Base-by-base conservation (phyloP, 129 eudicot genomes). In the Saussurea involucrata region DNA sequence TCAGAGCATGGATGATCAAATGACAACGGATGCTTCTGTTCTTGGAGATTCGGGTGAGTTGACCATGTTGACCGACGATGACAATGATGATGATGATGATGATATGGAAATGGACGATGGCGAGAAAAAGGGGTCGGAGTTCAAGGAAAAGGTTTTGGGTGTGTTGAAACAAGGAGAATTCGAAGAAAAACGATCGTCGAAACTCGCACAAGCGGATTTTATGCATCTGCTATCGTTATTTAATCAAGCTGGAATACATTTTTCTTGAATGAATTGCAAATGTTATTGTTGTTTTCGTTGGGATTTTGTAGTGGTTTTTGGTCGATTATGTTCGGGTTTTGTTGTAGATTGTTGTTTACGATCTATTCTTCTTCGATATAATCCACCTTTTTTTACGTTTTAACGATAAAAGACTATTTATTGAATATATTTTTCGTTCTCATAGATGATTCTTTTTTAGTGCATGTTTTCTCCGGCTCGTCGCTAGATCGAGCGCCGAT, bases 161-260 rank as follows among this genome's bases (percentile, higher is more conserved):
- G 89, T 95, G 74, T 64, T 95, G 85, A 85, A 79, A 73, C 67
- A 79, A 37, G 95, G 91, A 7, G 81, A 87, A 10, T 95, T 66
- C 71, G 96, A 86, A 55, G 90, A 83, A 0, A 91, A 87, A 74
- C 86, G 98, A 71, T 87, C 98, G 1, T 89, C 96, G 10, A 95
- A 95, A 81, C 98, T 95, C 66, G 71, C 87, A 36, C 97, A 95
- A 72, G 92, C 83, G 0, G 97, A 95, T 84, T 91, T 95, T 75
- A 95, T 91, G 91, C 92, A 87, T 82, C 82, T 95, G 61, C 83
- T 95, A 15, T 89, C 98, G 25, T 55, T 91, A 31, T 95, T 95
- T 37, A 95, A 95, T 69, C 76, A 86, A 81, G 96, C 88, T 71
- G 97, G 96, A 31, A 91, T 95, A 22, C 98, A 95, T 76, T 92